A percentile compares a stretch with the other conserved stretches of the same genome.
These are phyloP conservation scores for Camelina hispida DNA, from an alignment of 345 rosid species.

Conservation along the genomic window DNA sequence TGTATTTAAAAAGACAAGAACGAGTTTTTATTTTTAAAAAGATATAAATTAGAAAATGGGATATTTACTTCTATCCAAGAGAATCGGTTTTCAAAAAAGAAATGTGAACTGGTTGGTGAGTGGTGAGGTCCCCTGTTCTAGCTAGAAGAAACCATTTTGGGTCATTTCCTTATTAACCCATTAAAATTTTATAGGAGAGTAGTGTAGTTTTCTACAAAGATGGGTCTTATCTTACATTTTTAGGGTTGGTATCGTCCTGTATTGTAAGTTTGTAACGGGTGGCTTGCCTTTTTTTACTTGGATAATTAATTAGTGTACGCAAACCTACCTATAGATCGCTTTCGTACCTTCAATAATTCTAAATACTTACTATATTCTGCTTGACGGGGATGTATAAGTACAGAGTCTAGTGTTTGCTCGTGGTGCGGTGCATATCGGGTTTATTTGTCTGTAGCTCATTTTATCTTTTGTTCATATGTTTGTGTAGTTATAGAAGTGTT, in stretches of 20 bases:
- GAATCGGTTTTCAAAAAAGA: too few species aligned
- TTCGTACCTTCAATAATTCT: neutral
- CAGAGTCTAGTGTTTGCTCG: neutral
- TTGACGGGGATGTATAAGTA: neutral
- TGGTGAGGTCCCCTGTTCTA: too few species aligned
- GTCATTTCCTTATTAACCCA: neutral
- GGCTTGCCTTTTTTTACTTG: neutral
- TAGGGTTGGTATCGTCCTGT: constrained; percentile 15
- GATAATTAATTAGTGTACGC: neutral
- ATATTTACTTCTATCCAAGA: neutral
- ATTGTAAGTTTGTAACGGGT: neutral
- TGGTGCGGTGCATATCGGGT: neutral
- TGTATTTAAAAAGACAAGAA: too few species aligned
- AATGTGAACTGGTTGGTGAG: too few species aligned
- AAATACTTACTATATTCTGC: neutral
- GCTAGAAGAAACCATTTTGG: too few species aligned
- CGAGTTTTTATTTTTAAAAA: too few species aligned
- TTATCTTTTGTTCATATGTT: neutral
- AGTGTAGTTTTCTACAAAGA: constrained; percentile 2
- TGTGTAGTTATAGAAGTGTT: neutral
- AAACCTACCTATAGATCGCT: neutral
- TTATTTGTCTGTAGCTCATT: neutral
- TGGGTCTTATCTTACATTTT: constrained; percentile 5
- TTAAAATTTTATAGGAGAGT: neutral
- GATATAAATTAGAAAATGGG: too few species aligned